A percentile compares a stretch with the other conserved stretches of the same genome.
These are phyloP conservation scores for Coemansia sp. DNA, from an alignment of 192 early-diverging fungal genomes.

Conservation along the genomic window DNA sequence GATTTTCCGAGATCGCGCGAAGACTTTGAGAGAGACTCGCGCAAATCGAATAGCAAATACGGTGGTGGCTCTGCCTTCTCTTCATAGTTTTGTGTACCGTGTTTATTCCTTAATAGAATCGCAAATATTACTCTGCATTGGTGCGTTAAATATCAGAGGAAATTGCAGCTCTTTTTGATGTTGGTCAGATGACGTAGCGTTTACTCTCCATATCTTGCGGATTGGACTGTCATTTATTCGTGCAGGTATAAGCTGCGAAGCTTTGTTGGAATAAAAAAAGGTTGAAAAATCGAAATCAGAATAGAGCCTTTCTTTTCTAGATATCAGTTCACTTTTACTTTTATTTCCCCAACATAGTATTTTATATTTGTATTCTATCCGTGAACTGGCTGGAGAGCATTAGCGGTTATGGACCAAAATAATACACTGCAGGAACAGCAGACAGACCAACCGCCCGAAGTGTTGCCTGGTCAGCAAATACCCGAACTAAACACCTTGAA, in stretches of 20 bases:
- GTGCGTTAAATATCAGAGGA: too few species aligned
- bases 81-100: background rate
- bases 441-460: constrained; percentile 5
- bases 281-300: background rate
- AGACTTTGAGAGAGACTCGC: constrained; percentile 22
- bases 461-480: constrained; percentile 3
- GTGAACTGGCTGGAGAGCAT: background rate
- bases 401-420: background rate
- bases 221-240: background rate
- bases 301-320: too few species aligned
- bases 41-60: constrained; percentile 6
- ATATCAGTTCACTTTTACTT: background rate
- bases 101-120: too few species aligned
- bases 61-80: constrained; percentile 12
- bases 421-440: background rate
- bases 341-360: background rate
- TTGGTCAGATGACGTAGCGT: background rate
- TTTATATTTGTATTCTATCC: background rate
- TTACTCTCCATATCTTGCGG: background rate
- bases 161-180: background rate
- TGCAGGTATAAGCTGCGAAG: background rate
- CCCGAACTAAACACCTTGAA: constrained; percentile 2
- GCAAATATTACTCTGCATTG: too few species aligned
- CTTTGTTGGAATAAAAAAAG: background rate
- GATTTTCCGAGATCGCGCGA: constrained; percentile 39